These are phyloP conservation scores for Penicillium nordicum DNA, from an alignment of 2,329 filamentous ascomycete species.

Conservation along the genomic window DNA sequence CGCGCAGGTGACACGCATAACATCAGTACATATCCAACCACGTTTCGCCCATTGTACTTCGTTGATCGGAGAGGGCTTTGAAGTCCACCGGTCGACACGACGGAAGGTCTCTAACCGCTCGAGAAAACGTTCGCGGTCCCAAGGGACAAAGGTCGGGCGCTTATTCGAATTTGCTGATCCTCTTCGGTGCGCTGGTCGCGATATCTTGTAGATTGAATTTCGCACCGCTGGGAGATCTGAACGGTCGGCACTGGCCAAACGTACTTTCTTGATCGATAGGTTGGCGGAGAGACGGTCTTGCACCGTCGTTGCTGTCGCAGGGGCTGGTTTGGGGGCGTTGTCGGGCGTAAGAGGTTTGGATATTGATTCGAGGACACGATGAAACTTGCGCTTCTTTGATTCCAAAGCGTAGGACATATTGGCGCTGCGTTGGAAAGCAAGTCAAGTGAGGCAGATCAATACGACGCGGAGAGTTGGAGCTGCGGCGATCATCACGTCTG, in stretches of 20 bases:
- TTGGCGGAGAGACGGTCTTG: conserved; percentile 26
- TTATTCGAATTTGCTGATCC: conserved; percentile 33
- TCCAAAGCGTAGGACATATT: conserved; percentile 46
- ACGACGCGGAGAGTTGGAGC: conserved; percentile 11
- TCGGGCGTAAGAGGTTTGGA: conserved; percentile 32
- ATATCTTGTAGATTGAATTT: conserved; percentile 25
- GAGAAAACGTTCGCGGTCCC: conserved; percentile 78
- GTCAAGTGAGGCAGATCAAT: conserved; percentile 6
- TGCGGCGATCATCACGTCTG: conserved; percentile 11
- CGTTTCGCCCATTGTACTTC: conserved; percentile 94
- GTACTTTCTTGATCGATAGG: conserved; percentile 36
- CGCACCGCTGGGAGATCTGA: conserved; percentile 22
- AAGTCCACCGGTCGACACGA: conserved; percentile 88
- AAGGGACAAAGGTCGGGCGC: conserved; percentile 74
- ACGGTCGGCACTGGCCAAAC: conserved; percentile 25
- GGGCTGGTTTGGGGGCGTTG: conserved; percentile 17
- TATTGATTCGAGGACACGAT: conserved; percentile 46
- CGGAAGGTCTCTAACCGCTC: conserved; percentile 81
- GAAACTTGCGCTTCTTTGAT: conserved; percentile 48
- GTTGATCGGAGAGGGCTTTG: conserved; percentile 78
- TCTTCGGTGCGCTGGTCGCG: conserved; percentile 28
- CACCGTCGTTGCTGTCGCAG: conserved; percentile 20
- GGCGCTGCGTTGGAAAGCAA: neutral
- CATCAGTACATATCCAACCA: conserved; percentile 82
- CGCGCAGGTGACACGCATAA: conserved; percentile 76